These are phyloP conservation scores for Auricularia sp. DNA, from an alignment of 768 basidiomycete genomes.

Conservation along the genomic window DNA sequence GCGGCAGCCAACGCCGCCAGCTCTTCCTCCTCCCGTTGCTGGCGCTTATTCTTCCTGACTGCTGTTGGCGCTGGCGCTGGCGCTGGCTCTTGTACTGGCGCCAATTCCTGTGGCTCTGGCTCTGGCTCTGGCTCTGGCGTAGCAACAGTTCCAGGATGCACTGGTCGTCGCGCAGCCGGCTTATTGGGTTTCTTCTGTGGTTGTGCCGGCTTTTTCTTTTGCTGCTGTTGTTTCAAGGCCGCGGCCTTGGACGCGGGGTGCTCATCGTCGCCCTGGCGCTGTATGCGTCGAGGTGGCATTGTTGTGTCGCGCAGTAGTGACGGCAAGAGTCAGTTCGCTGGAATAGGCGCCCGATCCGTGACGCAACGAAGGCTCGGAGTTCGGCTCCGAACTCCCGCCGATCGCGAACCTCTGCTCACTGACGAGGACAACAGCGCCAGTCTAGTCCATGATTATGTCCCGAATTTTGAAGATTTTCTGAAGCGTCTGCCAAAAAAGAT, in stretches of 20 bases:
- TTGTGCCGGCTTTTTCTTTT: constrained; percentile 1
- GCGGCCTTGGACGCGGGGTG: not conserved
- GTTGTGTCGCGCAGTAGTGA: not conserved
- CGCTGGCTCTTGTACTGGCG: not conserved
- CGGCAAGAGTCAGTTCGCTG: not conserved
- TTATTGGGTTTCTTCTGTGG: not conserved
- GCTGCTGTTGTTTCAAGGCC: not conserved
- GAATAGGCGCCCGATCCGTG: too few species aligned
- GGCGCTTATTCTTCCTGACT: constrained; percentile 59
- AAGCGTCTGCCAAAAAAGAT: too few species aligned
- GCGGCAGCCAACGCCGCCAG: constrained; percentile 37
- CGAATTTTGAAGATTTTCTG: too few species aligned
- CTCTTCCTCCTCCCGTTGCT: constrained; percentile 79
- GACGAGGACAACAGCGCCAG: too few species aligned
- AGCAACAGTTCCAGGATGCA: not conserved
- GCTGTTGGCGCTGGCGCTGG: not conserved
- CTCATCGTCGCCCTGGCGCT: constrained; percentile 1
- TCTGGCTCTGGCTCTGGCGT: not conserved
- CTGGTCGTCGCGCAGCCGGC: not conserved
- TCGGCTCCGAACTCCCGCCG: too few species aligned
- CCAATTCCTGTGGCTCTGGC: not conserved
- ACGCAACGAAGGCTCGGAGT: too few species aligned
- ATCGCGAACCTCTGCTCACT: too few species aligned
- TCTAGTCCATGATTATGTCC: too few species aligned
- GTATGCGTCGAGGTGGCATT: not conserved